Base-by-base conservation (phyloP, 2,329 filamentous ascomycete species). In the Beauveria asiatica region DNA sequence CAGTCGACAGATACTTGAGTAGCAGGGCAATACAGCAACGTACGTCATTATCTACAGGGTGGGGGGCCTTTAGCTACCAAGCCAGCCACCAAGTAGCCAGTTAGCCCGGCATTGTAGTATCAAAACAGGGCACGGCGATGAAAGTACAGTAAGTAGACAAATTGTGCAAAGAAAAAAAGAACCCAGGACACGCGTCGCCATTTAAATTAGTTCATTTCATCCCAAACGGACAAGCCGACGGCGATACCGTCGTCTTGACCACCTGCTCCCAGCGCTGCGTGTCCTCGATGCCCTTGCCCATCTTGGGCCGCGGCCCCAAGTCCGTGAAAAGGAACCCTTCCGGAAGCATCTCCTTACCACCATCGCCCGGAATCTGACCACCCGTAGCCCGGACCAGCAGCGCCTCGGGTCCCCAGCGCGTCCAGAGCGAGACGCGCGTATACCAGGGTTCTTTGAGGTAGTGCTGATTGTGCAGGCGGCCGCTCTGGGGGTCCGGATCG, bases 361-460 rank as follows among this genome's bases (percentile, higher is more conserved):
- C 65, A 27, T 76, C 73, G 3, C 78, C 78, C 1, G 81, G 80
- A 1, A 82, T 62, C 33, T 73, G 72, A 1, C 75, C 78, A 9
- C 80, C 80, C 50, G 70, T 64, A 8, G 74, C 53, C 67, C 78
- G 69, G 21, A 74, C 69, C 4, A 82, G 61, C 76, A 79, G 79
- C 0, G 79, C 84, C 62, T 70, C 70, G 0, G 79, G 85, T 2
- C 82, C 83, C 84, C 82, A 90, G 61, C 83, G 81, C 66, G 79
- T 83, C 82, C 79, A 83, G 45, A 82, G 70, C 0, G 81, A 87
- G 30, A 78, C 78, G 62, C 80, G 77, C 25, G 82, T 76, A 70
- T 89, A 90, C 72, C 82, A 89, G 2, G 87, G 88, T 51, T 84
- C 80, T 11, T 83, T 81, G 27, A 85, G 78, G 72, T 84, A 89